Evolutionary conservation across 345 rosid genomes (phyloP), one percentile per base, ranked within the genome.

Genomic region (Bretschneidera sinensis): DNA sequence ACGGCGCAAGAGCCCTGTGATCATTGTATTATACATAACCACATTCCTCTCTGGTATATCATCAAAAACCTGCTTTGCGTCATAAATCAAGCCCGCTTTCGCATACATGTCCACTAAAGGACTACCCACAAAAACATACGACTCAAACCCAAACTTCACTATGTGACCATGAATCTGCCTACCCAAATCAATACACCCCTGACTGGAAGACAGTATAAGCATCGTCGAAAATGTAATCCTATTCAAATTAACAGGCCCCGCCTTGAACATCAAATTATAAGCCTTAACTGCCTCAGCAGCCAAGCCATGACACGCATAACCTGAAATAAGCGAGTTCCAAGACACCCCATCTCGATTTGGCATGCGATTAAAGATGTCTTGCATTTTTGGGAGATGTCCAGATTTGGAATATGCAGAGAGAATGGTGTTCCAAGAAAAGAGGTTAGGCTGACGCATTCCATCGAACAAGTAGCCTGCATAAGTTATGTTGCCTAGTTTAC

Each of bases 61-160:
- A 59, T 83, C 66, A 57, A 92, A 90, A 66, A 76, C 84, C 64
- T 22, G 61, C 64, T 78, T 81, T 1, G 97, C 95, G 59, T 85
- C 86, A 62, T 51, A 65, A 62, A 92, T 66, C 9, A 73, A 43
- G 52, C 94, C 89, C 51, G 61, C 39, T 76, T 90, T 87, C 2
- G 94, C 80, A 72, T 89, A 89, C 98, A 90, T 84, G 78, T 87
- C 92, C 55, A 87, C 63, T 84, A 89, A 62, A 55, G 97, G 80
- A 61, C 96, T 84, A 34, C 88, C 84, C 51, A 90, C 90, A 45
- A 76, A 77, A 64, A 75, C 77, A 75, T 77, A 76, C 10, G 70
- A 76, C 57, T 65, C 76, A 71, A 84, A 87, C 61, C 97, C 98
- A 35, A 83, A 75, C 70, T 78, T 87, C 62, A 76, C 68, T 56